These are phyloP conservation scores for Rhizophagus prolifer DNA, from an alignment of 192 early-diverging fungal species.

Conservation along the genomic window DNA sequence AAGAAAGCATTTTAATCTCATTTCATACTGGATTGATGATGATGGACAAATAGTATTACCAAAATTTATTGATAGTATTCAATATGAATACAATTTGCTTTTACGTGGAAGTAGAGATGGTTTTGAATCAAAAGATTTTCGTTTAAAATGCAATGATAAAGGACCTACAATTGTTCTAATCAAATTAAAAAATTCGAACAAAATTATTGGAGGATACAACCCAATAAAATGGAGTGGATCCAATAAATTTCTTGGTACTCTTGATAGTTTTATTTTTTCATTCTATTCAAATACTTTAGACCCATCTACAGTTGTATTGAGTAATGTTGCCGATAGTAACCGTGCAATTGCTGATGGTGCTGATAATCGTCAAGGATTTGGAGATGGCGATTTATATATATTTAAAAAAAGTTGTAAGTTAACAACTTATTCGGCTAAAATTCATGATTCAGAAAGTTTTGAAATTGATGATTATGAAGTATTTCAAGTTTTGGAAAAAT, in stretches of 20 bases:
- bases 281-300: neutral
- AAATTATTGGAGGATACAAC: slow-evolving; percentile 13
- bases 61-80: neutral
- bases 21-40: slow-evolving; percentile 25
- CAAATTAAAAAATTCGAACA: neutral
- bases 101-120: slow-evolving; percentile 18
- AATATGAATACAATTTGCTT: slow-evolving; percentile 18
- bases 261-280: neutral
- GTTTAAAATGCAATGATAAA: slow-evolving; percentile 5
- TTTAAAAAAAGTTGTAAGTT: too few relatives aligned
- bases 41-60: neutral
- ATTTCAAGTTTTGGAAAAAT: too few relatives aligned
- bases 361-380: too few relatives aligned
- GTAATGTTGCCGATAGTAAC: neutral
- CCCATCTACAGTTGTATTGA: neutral
- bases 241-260: neutral
- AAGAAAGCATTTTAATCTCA: neutral
- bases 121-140: slow-evolving; percentile 2
- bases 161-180: neutral
- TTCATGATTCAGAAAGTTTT: too few relatives aligned
- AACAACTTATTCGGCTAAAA: too few relatives aligned
- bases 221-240: neutral
- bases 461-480: too few relatives aligned
- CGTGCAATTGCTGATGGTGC: neutral
- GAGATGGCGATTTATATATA: too few relatives aligned